Base-by-base conservation (phyloP, 2,329 filamentous ascomycete species). In the Phymatotrichopsis omnivora region DNA sequence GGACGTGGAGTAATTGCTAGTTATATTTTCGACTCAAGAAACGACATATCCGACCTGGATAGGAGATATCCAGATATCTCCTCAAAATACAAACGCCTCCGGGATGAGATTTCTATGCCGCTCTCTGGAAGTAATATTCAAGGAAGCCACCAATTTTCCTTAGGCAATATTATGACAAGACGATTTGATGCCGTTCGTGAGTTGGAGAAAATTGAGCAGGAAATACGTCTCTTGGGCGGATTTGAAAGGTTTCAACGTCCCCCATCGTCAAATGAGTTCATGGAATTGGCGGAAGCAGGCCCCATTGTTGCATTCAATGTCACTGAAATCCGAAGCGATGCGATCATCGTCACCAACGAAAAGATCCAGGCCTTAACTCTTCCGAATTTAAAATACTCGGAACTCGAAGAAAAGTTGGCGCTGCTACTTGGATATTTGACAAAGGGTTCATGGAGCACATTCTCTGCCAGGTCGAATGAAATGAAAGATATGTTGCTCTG, bases 1-100 rank as follows among this genome's bases (percentile, higher is more conserved):
- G 45, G 48, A 3, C 48, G 48, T 16, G 48, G 37, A 16, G 29
- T 51, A 7, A 48, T 51, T 11, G 32, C 40, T n/a, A 38, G 44
- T 12, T 27, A 37, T 14, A 12, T 30, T 7, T 47, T 51, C 14
- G 43, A 47, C 29, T 51, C 28, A 10, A 42, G 47, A 11, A 36
- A 29, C 22, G 44, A 48, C 24, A 29, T 48, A 5, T 38, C 45
- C 5, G 40, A 48, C 10, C 45, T 48, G 10, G 14, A 22, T n/a
- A 23, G 12, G 10, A 22, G 25, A 14, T 12, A 44, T 14, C 45
- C 40, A 25, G 40, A 40, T 2, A 11, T 28, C 7, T 43, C 16
- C 22, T 14, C 19, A 4, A 48, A 34, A 19, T 24, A 38, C 12
- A 27, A 48, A 8, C 14, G 25, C 2, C 35, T 46, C 23, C 16